A percentile compares a stretch with the other conserved stretches of the same genome.
Evolutionary conservation across 495 filamentous ascomycete genomes (phyloP).

Genomic region (Penicillium arizonense): DNA sequence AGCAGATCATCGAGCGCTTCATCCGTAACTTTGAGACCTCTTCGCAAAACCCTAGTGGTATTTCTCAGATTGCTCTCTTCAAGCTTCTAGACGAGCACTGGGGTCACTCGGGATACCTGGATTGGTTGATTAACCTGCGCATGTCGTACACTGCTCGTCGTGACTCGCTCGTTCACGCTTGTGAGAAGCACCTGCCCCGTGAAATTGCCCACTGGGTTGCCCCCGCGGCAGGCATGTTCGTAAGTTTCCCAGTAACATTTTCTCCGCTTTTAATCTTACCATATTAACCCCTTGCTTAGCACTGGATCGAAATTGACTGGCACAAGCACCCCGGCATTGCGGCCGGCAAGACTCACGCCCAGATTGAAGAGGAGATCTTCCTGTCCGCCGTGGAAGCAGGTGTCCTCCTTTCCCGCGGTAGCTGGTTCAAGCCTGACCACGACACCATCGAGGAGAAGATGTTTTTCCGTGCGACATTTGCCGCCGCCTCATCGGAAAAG

Average conservation of each 20-base stretch:
- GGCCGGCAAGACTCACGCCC: slow-evolving; percentile 54
- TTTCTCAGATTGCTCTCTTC: slow-evolving; percentile 78
- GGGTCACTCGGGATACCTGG: slow-evolving; percentile 88
- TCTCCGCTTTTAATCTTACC: background rate
- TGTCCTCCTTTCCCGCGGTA: slow-evolving; percentile 76
- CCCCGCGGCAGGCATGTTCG: slow-evolving; percentile 96
- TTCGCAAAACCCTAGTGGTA: slow-evolving; percentile 78
- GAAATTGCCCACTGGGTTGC: slow-evolving; percentile 80
- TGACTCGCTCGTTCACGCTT: slow-evolving; percentile 76
- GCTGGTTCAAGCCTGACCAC: slow-evolving; percentile 78
- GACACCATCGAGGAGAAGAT: slow-evolving; percentile 44
- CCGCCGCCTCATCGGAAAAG: slow-evolving; percentile 69
- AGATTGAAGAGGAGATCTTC: slow-evolving; percentile 87
- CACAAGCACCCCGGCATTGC: slow-evolving; percentile 63
- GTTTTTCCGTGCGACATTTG: slow-evolving; percentile 90
- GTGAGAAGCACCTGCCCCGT: slow-evolving; percentile 72
- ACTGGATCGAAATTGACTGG: slow-evolving; percentile 82
- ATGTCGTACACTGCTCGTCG: slow-evolving; percentile 77
- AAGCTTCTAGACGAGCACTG: slow-evolving; percentile 91
- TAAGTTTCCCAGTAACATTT: slow-evolving; percentile 43
- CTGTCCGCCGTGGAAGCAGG: slow-evolving; percentile 63
- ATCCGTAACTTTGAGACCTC: slow-evolving; percentile 73
- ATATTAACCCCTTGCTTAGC: slow-evolving; percentile 41
- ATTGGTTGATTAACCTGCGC: slow-evolving; percentile 87
- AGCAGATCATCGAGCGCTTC: slow-evolving; percentile 80